These are phyloP conservation scores for Trametes cubensis DNA, from an alignment of 768 basidiomycete species.

Conservation along the genomic window DNA sequence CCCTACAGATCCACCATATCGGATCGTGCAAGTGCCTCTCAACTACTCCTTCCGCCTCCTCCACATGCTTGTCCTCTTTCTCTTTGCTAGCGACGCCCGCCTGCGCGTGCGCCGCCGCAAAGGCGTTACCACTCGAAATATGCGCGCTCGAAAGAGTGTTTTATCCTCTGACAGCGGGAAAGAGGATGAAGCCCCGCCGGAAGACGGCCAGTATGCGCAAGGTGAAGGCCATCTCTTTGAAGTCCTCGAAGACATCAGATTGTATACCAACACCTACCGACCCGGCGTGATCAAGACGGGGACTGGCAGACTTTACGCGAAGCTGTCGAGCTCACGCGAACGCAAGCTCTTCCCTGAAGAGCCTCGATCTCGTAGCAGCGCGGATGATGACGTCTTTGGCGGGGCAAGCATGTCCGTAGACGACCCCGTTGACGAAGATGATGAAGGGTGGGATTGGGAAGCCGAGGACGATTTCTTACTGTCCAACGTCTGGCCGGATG, in stretches of 20 bases:
- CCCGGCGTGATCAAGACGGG: slow-evolving; percentile 54
- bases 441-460: slow-evolving; percentile 65
- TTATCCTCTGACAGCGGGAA: not conserved
- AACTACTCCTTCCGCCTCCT: slow-evolving; percentile 72
- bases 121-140: slow-evolving; percentile 1
- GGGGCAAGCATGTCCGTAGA: not conserved
- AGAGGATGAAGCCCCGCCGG: not conserved
- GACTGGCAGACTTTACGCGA: slow-evolving; percentile 27
- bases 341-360: slow-evolving; percentile 35
- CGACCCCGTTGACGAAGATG: slow-evolving; percentile 35
- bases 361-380: slow-evolving; percentile 12
- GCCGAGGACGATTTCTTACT: slow-evolving; percentile 69
- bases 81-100: slow-evolving; percentile 46
- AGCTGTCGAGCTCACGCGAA: slow-evolving; percentile 37
- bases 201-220: not conserved
- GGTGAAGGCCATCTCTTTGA: slow-evolving; percentile 62
- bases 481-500: slow-evolving; percentile 57
- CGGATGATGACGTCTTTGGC: slow-evolving; percentile 16
- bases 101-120: slow-evolving; percentile 14
- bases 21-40: slow-evolving; percentile 69
- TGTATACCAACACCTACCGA: slow-evolving; percentile 40
- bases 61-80: slow-evolving; percentile 59
- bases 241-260: slow-evolving; percentile 49
- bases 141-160: not conserved
- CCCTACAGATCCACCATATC: slow-evolving; percentile 52